Conservation (phyloP, 1,284 basidiomycete genomes). For the Apiotrichum siamense region DNA sequence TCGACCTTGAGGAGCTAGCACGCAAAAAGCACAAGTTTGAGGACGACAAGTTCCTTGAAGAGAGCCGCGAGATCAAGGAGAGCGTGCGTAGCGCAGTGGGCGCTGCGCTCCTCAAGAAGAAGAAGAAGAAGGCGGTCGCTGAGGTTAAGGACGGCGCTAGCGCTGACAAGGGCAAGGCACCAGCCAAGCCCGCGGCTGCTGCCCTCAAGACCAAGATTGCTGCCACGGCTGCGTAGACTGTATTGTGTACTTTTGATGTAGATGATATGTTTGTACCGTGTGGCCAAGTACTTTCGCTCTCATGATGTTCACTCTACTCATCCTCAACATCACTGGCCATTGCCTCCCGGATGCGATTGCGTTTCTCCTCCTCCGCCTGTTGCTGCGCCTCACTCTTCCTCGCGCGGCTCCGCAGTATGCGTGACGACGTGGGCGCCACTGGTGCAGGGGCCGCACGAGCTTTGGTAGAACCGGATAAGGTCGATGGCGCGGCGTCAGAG, state of each 20-base stretch:
- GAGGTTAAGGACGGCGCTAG: conserved; percentile 29
- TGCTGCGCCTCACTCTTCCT: conserved; percentile 25
- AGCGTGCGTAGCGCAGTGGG: conserved; percentile 70
- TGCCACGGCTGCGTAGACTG: neutral
- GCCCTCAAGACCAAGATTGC: conserved; percentile 24
- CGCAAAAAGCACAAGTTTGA: conserved; percentile 69
- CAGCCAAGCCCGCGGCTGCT: conserved; percentile 21
- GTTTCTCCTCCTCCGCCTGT: conserved; percentile 25
- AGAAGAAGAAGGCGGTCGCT: conserved; percentile 39
- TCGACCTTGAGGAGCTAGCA: conserved; percentile 50
- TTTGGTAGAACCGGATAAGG: neutral
- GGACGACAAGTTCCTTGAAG: conserved; percentile 5
- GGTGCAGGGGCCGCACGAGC: conserved; percentile 1
- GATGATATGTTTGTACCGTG: neutral
- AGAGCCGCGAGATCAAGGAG: conserved; percentile 13
- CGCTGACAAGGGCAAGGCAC: conserved; percentile 21
- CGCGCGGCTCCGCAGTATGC: conserved; percentile 26
- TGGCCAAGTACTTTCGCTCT: neutral
- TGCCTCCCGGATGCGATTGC: conserved; percentile 20
- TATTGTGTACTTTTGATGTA: neutral
- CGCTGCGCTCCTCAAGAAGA: conserved; percentile 48
- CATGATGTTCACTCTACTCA: too few relatives aligned
- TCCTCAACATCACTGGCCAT: conserved; percentile 21
- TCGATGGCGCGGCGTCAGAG: neutral
- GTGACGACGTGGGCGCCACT: conserved; percentile 8